These are phyloP conservation scores for Artomyces pyxidatus DNA, from an alignment of 768 basidiomycete genomes.

Conservation along the genomic window DNA sequence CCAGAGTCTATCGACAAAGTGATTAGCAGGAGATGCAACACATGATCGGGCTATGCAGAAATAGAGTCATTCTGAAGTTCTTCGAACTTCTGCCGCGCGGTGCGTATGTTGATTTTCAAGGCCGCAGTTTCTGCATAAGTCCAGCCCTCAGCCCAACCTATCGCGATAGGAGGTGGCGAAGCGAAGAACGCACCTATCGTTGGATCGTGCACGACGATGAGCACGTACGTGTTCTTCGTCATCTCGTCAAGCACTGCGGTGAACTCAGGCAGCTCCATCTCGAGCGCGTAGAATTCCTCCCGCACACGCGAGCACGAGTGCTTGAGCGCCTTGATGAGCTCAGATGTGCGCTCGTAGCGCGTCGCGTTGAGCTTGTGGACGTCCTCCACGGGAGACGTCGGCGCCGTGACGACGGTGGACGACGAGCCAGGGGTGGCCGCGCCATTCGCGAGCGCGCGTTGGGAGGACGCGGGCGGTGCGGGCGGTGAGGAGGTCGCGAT, in stretches of 20 bases:
- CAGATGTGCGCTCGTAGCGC: conserved; percentile 81
- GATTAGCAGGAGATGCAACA: no score
- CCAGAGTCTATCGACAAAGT: no score
- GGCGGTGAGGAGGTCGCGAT: conserved; percentile 71
- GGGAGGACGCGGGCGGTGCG: conserved; percentile 33
- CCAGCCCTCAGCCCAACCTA: conserved; percentile 3
- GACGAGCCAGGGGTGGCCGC: background rate
- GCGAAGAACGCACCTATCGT: conserved; percentile 54
- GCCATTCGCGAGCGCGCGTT: background rate
- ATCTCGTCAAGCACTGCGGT: conserved; percentile 88
- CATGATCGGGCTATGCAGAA: no score
- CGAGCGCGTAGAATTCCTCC: conserved; percentile 79
- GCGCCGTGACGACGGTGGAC: conserved; percentile 9
- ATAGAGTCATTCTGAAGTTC: conserved; percentile 69
- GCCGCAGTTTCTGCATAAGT: conserved; percentile 72
- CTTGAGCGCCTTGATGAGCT: conserved; percentile 94
- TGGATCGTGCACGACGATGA: conserved; percentile 84
- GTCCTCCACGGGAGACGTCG: conserved; percentile 21
- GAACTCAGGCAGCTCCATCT: conserved; percentile 80
- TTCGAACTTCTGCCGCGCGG: conserved; percentile 83
- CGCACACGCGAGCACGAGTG: conserved; percentile 80
- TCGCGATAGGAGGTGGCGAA: background rate
- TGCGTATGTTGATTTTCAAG: conserved; percentile 77
- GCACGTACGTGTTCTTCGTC: conserved; percentile 88
- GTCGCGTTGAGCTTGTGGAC: conserved; percentile 50